Evolutionary conservation across 176 grass and related monocot genomes (phyloP).

Genomic region (Paspalum notatum): DNA sequence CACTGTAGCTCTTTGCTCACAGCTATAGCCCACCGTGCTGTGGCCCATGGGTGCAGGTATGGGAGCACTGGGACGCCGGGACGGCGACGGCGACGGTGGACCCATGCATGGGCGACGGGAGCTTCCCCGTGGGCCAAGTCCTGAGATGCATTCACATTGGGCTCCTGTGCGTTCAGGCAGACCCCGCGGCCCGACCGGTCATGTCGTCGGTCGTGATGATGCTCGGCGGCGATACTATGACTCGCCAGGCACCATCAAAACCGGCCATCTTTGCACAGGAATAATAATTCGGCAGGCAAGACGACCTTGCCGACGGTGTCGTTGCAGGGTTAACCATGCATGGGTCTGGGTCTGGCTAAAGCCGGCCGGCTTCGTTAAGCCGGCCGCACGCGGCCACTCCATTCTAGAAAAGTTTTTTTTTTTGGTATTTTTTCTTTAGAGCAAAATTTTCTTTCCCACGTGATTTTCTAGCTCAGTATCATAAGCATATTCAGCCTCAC

Average conservation of each 20-base stretch:
- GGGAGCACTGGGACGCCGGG: neutral
- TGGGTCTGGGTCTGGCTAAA: too few species aligned
- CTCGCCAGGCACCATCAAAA: neutral
- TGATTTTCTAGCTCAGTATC: too few species aligned
- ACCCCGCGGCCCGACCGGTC: neutral
- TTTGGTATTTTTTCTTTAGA: too few species aligned
- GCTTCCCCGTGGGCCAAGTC: neutral
- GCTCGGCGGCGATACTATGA: neutral
- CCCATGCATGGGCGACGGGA: neutral
- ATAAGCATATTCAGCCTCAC: too few species aligned
- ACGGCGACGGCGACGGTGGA: conserved; percentile 18
- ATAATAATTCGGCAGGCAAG: neutral
- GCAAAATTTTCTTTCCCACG: too few species aligned
- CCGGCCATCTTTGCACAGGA: neutral
- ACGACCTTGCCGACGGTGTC: neutral
- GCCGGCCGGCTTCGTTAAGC: too few species aligned
- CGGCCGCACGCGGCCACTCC: too few species aligned
- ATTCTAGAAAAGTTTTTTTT: too few species aligned
- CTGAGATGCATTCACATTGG: conserved; percentile 35
- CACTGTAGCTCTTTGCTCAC: neutral
- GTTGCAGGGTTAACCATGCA: neutral
- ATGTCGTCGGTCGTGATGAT: conserved; percentile 6
- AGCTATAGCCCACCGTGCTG: too few species aligned
- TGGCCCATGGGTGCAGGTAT: neutral
- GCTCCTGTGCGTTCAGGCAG: neutral